Conservation (phyloP, 2,329 filamentous ascomycete genomes). For the Cladosporium sphaerospermum region DNA sequence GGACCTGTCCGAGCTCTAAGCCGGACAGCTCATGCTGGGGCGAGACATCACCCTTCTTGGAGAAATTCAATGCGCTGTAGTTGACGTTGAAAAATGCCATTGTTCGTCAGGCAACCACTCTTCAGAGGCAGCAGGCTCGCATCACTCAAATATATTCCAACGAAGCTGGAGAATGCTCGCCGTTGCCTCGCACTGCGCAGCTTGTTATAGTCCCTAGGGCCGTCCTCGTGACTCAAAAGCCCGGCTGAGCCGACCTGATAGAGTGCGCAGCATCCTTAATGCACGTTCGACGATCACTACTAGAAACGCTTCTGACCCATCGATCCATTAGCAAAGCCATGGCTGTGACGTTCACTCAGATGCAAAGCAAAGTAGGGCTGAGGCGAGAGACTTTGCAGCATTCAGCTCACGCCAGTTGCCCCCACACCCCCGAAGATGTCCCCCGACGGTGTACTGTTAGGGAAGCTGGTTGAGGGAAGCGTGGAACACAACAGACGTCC, state of each 20-base stretch:
- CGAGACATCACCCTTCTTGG: neutral
- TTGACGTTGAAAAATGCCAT: neutral
- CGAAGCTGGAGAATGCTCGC: neutral
- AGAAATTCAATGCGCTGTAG: neutral
- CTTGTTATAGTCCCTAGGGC: neutral
- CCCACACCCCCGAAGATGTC: no score
- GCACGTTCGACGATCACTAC: neutral
- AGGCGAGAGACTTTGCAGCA: neutral
- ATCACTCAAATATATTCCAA: neutral
- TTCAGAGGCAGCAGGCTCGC: neutral
- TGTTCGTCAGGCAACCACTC: neutral
- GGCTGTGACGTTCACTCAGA: neutral
- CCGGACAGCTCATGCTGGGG: neutral
- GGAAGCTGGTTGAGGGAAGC: neutral
- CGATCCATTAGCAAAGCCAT: neutral
- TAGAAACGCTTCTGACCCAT: neutral
- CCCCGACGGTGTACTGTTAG: no score
- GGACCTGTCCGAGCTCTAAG: neutral
- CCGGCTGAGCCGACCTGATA: neutral
- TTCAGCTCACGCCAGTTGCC: neutral
- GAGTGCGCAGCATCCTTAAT: neutral
- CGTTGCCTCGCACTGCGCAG: neutral
- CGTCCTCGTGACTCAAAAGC: neutral
- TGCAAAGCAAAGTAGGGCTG: neutral
- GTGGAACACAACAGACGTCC: neutral